These are phyloP conservation scores for Ascochyta viciae-villosae DNA, from an alignment of 2,329 filamentous ascomycete genomes.

Conservation along the genomic window DNA sequence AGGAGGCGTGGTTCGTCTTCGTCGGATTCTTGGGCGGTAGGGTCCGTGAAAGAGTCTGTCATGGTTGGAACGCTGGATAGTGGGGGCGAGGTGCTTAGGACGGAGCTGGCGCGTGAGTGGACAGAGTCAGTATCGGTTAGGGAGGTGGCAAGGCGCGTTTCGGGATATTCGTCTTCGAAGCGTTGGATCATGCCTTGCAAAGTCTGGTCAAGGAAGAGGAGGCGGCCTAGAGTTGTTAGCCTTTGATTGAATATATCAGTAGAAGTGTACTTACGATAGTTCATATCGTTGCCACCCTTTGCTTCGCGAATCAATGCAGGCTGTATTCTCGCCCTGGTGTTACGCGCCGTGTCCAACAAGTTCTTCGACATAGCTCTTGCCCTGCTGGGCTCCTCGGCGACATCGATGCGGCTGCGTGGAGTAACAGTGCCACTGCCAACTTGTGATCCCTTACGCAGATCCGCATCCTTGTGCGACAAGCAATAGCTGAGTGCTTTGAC, in stretches of 20 bases:
- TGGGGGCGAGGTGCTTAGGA: slow-evolving; percentile 40
- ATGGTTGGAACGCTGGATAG: slow-evolving; percentile 39
- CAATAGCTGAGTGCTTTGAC: slow-evolving; percentile 94
- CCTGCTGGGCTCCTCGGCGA: slow-evolving; percentile 37
- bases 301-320: slow-evolving; percentile 81
- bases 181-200: slow-evolving; percentile 90
- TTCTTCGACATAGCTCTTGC: slow-evolving; percentile 87
- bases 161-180: slow-evolving; percentile 95
- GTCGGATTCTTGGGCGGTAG: slow-evolving; percentile 45
- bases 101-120: slow-evolving; percentile 38
- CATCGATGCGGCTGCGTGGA: slow-evolving; percentile 52
- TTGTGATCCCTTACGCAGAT: slow-evolving; percentile 51
- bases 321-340: slow-evolving; percentile 83
- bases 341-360: slow-evolving; percentile 83
- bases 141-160: slow-evolving; percentile 67
- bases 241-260: not conserved
- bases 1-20: slow-evolving; percentile 54
- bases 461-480: slow-evolving; percentile 77
- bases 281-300: slow-evolving; percentile 72
- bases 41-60: slow-evolving; percentile 38
- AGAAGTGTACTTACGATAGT: slow-evolving; percentile 70
- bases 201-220: slow-evolving; percentile 87
- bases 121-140: slow-evolving; percentile 40
- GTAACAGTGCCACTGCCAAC: slow-evolving; percentile 62
- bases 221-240: slow-evolving; percentile 62